Evolutionary conservation across 805 yeast genomes (phyloP).

Genomic region (Candida endomychidarum): DNA sequence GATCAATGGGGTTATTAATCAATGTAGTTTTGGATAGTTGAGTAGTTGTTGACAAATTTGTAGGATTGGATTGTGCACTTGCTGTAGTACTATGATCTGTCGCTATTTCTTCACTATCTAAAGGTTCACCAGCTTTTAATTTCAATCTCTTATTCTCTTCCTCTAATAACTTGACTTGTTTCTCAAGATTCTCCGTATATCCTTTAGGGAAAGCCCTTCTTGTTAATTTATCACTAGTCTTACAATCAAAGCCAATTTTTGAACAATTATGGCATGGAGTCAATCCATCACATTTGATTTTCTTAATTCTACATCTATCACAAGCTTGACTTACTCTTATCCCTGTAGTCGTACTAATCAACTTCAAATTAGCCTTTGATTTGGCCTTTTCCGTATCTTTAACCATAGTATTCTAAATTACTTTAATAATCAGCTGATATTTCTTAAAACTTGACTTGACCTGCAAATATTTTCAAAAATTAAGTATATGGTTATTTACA

Average conservation of each 20-base stretch:
- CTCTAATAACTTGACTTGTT: conserved; percentile 59
- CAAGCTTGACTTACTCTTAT: conserved; percentile 76
- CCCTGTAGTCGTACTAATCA: conserved; percentile 39
- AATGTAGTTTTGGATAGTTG: conserved; percentile 5
- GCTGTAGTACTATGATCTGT: not conserved
- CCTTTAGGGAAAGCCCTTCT: conserved; percentile 81
- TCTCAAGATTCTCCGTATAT: conserved; percentile 73
- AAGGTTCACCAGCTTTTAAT: conserved; percentile 23
- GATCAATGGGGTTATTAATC: conserved; percentile 46
- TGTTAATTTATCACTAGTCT: conserved; percentile 69
- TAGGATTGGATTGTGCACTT: not conserved
- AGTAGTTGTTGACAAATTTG: conserved; percentile 2
- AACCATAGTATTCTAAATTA: conserved; percentile 1
- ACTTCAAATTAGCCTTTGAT: conserved; percentile 28
- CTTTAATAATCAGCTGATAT: too few relatives aligned
- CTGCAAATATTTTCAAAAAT: not conserved
- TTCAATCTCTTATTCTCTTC: conserved; percentile 47
- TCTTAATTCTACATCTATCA: conserved; percentile 75
- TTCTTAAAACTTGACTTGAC: not conserved
- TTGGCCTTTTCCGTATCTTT: conserved; percentile 8
- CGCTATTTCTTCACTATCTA: not conserved
- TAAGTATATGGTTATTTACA: too few relatives aligned
- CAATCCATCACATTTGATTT: conserved; percentile 73
- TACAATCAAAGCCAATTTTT: conserved; percentile 64
- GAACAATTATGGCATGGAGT: conserved; percentile 70